These are phyloP conservation scores for Dentipellis fragilis DNA, from an alignment of 768 basidiomycete genomes.

Conservation along the genomic window DNA sequence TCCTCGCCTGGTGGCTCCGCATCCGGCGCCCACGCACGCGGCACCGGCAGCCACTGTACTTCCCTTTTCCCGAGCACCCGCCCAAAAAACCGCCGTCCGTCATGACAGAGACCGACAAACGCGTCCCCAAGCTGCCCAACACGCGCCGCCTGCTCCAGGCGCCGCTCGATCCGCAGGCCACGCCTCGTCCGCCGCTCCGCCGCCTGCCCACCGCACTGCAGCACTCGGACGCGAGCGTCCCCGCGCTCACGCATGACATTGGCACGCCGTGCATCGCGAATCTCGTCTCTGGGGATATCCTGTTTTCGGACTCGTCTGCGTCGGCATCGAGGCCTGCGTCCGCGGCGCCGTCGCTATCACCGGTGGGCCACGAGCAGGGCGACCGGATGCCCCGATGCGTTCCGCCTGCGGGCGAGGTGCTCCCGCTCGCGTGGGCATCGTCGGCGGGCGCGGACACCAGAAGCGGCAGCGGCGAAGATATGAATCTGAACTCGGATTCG, in stretches of 20 bases:
- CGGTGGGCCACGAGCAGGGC: neutral
- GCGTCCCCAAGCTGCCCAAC: neutral
- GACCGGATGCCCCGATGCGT: conserved; percentile 23
- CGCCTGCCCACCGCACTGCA: conserved; percentile 14
- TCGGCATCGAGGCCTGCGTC: too few relatives aligned
- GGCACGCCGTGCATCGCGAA: conserved; percentile 41
- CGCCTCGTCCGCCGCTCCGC: conserved; percentile 15
- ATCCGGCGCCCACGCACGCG: too few relatives aligned
- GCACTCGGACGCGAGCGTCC: conserved; percentile 17
- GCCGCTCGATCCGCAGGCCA: neutral
- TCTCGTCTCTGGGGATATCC: conserved; percentile 34
- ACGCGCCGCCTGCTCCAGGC: neutral
- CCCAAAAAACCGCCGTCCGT: neutral
- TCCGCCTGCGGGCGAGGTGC: conserved; percentile 20
- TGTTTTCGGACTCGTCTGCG: conserved; percentile 14
- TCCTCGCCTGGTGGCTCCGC: neutral
- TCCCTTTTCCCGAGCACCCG: neutral
- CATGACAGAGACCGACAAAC: neutral
- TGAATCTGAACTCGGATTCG: neutral
- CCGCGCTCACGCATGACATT: conserved; percentile 23
- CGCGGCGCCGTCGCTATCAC: too few relatives aligned
- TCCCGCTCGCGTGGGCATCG: conserved; percentile 23
- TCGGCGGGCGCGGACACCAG: neutral
- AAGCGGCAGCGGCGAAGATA: neutral
- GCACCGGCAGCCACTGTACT: too few relatives aligned